Conservation (phyloP, 176 grass and related monocot species). For the Aegilops sharonensis region DNA sequence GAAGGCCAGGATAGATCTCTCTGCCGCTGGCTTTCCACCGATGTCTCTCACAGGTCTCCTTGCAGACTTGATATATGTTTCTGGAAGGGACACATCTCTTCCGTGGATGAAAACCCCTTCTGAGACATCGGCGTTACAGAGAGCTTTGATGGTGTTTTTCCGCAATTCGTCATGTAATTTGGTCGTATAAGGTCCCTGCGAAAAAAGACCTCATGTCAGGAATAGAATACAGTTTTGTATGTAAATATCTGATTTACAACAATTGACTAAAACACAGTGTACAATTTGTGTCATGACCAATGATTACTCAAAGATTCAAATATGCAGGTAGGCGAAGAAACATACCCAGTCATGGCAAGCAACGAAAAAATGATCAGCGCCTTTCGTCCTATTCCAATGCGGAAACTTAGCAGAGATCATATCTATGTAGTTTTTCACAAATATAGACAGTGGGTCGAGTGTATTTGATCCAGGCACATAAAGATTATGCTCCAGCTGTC, state of each 20-base stretch:
- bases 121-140: conserved; percentile 82
- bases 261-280: too few relatives aligned
- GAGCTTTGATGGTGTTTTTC: conserved; percentile 78
- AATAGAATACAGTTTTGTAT: too few relatives aligned
- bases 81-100: conserved; percentile 61
- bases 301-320: too few relatives aligned
- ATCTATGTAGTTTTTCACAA: conserved; percentile 77
- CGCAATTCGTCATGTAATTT: conserved; percentile 67
- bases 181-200: conserved; percentile 52
- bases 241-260: too few relatives aligned
- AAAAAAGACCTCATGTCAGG: background rate
- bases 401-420: conserved; percentile 73
- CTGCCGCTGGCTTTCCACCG: conserved; percentile 50
- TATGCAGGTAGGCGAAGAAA: background rate
- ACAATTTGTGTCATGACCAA: too few relatives aligned
- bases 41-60: conserved; percentile 66
- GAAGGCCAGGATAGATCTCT: conserved; percentile 82
- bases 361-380: conserved; percentile 88
- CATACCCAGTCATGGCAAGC: conserved; percentile 98
- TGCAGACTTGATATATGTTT: conserved; percentile 43
- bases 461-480: conserved; percentile 81
- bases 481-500: conserved; percentile 62
- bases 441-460: conserved; percentile 60
- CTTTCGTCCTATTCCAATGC: conserved; percentile 86
- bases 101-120: conserved; percentile 74